A percentile compares a stretch with the other conserved stretches of the same genome.
These are phyloP conservation scores for Colletotrichum truncatum DNA, from an alignment of 2,329 filamentous ascomycete species.

Conservation along the genomic window DNA sequence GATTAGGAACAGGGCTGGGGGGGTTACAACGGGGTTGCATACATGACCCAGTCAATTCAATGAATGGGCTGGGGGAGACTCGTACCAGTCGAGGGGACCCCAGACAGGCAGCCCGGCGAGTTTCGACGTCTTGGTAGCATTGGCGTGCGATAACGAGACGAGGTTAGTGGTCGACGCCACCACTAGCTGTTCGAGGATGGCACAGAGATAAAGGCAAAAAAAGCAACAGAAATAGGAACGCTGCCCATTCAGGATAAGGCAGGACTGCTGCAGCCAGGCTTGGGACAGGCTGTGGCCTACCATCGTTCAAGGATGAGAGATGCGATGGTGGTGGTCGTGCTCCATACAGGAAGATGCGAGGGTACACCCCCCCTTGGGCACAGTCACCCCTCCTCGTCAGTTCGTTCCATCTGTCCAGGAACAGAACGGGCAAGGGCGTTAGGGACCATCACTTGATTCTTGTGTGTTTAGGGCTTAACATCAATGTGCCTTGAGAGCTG, in stretches of 20 bases:
- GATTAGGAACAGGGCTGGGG: conserved; percentile 8
- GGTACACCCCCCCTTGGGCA: conserved; percentile 17
- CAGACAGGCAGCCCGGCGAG: conserved; percentile 19
- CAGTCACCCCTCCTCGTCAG: conserved; percentile 17
- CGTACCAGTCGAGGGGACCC: conserved; percentile 5
- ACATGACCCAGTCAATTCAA: conserved; percentile 9
- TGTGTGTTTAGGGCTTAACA: background rate
- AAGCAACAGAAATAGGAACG: conserved; percentile 23
- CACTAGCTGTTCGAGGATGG: conserved; percentile 23
- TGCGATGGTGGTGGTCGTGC: background rate
- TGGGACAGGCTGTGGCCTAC: background rate
- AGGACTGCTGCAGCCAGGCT: conserved; percentile 1
- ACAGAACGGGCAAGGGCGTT: conserved; percentile 4
- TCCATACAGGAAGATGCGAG: conserved; percentile 27
- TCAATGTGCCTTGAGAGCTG: background rate
- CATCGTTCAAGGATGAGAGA: background rate
- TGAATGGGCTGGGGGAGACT: background rate
- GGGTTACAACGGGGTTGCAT: conserved; percentile 4
- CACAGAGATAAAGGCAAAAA: conserved; percentile 28
- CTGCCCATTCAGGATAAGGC: conserved; percentile 16
- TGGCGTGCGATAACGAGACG: conserved; percentile 28
- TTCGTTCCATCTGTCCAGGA: conserved; percentile 25
- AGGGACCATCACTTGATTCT: background rate
- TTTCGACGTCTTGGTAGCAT: conserved; percentile 22
- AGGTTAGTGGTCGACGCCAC: conserved; percentile 26